Base-by-base conservation (phyloP, 495 filamentous ascomycete species). In the Trichoderma asperelloides region DNA sequence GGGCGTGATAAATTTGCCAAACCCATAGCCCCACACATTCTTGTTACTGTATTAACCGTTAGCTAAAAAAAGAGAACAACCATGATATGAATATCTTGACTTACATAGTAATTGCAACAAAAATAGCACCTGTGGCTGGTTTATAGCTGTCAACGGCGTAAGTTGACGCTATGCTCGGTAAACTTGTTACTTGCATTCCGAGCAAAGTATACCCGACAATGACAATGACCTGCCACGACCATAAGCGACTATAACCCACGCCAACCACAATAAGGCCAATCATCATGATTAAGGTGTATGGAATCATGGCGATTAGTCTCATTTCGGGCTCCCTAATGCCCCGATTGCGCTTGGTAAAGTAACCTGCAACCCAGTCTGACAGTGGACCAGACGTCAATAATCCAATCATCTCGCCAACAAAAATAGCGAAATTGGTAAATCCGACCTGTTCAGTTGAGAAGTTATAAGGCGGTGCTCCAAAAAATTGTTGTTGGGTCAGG, bases 291-390 rank as follows among this genome's bases (percentile, higher is more conserved):
- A 86, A 70, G 0, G 87, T 78, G 68, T 86, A 88, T 16, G 86
- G 85, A 40, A 87, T 80, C 82, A 87, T 82, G 3, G 84, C 77
- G 6, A 80, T 80, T 62, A 88, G 68, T 37, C 85, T 74, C 86
- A 88, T 88, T 70, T 88, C 86, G 1, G 85, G 83, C 75, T 88
- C 86, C 62, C 85, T 80, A 69, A 88, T 82, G 25, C 85, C 86
- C 18, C 72, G 63, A 69, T 88, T 87, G 70, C 78, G 76, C n/a
- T 69, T 71, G 15, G 86, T 88, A 5, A 79, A 73, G 49, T 75
- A 73, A 72, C 80, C 84, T 25, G 80, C 78, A 28, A 88, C 74
- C 79, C 81, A 86, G 71, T 87, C 86, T 15, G 78, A 82, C 6
- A 86, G 74, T 0, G 83, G 82, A 0, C 86, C 86, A 27, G 81